A percentile compares a stretch with the other conserved stretches of the same genome.
These are phyloP conservation scores for Teunomyces barrocoloradensis DNA, from an alignment of 805 yeast species.

Conservation along the genomic window DNA sequence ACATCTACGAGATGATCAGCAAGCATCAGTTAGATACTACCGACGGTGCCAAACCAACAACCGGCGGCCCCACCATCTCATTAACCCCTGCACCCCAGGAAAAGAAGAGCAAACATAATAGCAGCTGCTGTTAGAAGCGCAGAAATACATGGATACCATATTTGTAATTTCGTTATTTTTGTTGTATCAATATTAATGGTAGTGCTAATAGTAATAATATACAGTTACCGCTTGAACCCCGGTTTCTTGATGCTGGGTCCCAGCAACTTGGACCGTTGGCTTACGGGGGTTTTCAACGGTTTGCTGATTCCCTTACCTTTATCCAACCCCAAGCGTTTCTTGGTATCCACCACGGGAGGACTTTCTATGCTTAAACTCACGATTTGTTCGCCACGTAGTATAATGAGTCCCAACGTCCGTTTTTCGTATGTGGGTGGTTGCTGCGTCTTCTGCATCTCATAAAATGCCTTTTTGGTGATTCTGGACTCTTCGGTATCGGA, in stretches of 20 bases:
- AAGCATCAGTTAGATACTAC: conserved; percentile 89
- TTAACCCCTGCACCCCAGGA: conserved; percentile 93
- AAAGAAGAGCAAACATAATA: conserved; percentile 54
- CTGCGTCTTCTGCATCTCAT: conserved; percentile 29
- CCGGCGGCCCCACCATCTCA: conserved; percentile 83
- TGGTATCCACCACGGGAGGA: conserved; percentile 50
- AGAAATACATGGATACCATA: background rate
- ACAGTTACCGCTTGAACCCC: conserved; percentile 1
- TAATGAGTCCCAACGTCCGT: conserved; percentile 74
- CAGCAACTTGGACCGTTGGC: conserved; percentile 22
- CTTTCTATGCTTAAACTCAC: conserved; percentile 67
- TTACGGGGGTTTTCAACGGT: conserved; percentile 36
- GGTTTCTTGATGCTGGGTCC: conserved; percentile 20
- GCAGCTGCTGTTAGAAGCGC: conserved; percentile 62
- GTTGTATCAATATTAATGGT: background rate
- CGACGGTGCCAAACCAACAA: conserved; percentile 64
- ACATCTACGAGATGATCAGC: conserved; percentile 91
- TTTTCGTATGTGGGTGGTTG: conserved; percentile 56
- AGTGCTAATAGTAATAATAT: background rate
- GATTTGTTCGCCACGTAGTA: conserved; percentile 85
- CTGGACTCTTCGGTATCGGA: conserved; percentile 84
- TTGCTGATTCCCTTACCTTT: conserved; percentile 23
- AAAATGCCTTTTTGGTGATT: conserved; percentile 57
- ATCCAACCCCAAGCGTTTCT: conserved; percentile 26
- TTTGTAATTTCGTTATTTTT: background rate